A percentile compares a stretch with the other conserved stretches of the same genome.
Conservation (phyloP, 306 rosid species). For the Pyrus communis region DNA sequence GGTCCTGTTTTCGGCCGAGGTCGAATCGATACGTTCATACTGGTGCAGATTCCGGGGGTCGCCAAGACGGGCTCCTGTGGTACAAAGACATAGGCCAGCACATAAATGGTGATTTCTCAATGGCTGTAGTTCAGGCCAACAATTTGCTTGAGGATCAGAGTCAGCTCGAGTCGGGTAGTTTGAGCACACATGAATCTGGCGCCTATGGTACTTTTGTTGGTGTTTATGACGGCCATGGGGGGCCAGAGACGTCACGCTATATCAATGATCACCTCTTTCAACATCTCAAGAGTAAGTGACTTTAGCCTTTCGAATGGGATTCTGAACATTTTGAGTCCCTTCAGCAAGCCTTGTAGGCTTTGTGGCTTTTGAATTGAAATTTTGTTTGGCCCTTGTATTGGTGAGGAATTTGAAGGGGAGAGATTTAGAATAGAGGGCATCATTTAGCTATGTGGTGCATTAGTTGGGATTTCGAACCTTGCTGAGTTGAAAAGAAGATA, state of each 20-base stretch:
- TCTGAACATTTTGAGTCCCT: neutral
- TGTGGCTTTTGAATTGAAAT: neutral
- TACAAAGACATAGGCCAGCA: slow-evolving; percentile 49
- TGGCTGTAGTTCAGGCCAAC: slow-evolving; percentile 54
- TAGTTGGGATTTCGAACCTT: neutral
- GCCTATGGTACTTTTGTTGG: slow-evolving; percentile 46
- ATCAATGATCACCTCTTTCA: slow-evolving; percentile 44
- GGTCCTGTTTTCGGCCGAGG: slow-evolving; percentile 51
- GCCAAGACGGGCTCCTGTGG: slow-evolving; percentile 43
- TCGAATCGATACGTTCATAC: slow-evolving; percentile 32
- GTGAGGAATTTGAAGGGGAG: neutral
- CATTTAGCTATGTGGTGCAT: neutral
- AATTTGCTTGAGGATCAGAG: slow-evolving; percentile 58
- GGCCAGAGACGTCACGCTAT: slow-evolving; percentile 46
- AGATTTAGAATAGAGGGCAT: neutral
- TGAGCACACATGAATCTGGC: slow-evolving; percentile 37
- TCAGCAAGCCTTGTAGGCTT: neutral
- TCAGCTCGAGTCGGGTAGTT: slow-evolving; percentile 46
- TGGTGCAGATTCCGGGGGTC: slow-evolving; percentile 29
- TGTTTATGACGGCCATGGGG: slow-evolving; percentile 51
- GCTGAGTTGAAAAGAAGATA: neutral
- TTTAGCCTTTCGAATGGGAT: neutral
- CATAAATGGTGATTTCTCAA: slow-evolving; percentile 42
- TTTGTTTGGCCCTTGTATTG: neutral
- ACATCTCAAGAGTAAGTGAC: slow-evolving; percentile 42